These are phyloP conservation scores for Bryoglossum gracile DNA, from an alignment of 495 filamentous ascomycete genomes.

Conservation along the genomic window DNA sequence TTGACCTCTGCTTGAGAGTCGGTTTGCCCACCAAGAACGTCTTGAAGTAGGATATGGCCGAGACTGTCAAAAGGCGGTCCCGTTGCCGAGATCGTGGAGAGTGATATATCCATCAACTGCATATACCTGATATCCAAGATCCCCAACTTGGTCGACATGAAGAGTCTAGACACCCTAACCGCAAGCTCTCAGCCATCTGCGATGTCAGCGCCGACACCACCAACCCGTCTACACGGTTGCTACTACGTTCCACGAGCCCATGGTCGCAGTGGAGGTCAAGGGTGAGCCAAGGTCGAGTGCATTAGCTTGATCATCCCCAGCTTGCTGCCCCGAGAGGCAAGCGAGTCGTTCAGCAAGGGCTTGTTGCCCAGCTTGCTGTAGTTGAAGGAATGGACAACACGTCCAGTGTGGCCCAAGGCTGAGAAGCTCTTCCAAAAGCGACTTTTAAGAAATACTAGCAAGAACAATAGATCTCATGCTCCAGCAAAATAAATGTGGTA, in stretches of 20 bases:
- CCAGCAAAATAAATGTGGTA: no score
- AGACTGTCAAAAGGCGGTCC: constrained; percentile 82
- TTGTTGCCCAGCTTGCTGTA: constrained; percentile 72
- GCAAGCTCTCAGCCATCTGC: constrained; percentile 78
- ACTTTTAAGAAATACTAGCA: no score
- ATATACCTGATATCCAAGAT: constrained; percentile 73
- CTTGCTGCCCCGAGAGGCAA: constrained; percentile 78
- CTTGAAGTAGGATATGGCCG: constrained; percentile 86
- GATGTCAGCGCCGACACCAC: constrained; percentile 77
- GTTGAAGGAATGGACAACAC: constrained; percentile 63
- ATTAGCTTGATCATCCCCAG: constrained; percentile 90
- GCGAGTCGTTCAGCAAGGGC: constrained; percentile 75
- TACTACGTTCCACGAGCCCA: constrained; percentile 79
- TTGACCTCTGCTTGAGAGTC: constrained; percentile 67
- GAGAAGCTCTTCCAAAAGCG: constrained; percentile 76
- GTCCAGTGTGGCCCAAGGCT: constrained; percentile 75
- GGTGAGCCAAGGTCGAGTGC: constrained; percentile 58
- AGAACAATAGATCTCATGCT: no score
- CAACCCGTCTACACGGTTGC: constrained; percentile 79
- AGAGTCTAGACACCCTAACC: constrained; percentile 58
- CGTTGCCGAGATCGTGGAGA: constrained; percentile 78
- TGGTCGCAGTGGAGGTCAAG: constrained; percentile 58
- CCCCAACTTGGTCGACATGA: constrained; percentile 63
- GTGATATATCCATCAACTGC: constrained; percentile 83
- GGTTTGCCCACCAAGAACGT: constrained; percentile 69